These are phyloP conservation scores for Microdochium nivale DNA, from an alignment of 2,329 filamentous ascomycete species.

Conservation along the genomic window DNA sequence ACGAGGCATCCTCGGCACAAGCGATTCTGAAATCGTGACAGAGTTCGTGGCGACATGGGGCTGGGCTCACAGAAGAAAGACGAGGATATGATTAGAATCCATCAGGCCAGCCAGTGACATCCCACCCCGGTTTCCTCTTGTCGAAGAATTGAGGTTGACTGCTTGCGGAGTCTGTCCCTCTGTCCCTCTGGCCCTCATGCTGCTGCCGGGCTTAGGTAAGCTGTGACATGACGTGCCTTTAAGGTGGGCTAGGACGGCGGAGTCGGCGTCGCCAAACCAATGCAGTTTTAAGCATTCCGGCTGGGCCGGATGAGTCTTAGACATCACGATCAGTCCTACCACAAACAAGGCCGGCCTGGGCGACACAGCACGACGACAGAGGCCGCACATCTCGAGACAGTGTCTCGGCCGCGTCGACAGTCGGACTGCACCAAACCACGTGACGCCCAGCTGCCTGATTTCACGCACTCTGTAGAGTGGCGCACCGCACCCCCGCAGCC, in stretches of 20 bases:
- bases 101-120: too few species aligned
- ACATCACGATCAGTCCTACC: not conserved
- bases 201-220: not conserved
- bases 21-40: too few species aligned
- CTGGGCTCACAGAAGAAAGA: not conserved
- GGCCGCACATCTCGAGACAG: not conserved
- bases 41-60: not conserved
- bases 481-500: not conserved
- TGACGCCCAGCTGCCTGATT: not conserved
- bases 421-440: too few species aligned
- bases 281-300: too few species aligned
- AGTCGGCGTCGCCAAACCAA: not conserved
- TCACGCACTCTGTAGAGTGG: not conserved
- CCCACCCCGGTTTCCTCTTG: too few species aligned
- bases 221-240: not conserved
- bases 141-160: not conserved
- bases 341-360: not conserved
- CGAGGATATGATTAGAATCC: too few species aligned
- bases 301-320: not conserved
- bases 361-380: not conserved
- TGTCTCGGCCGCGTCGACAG: not conserved
- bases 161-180: not conserved
- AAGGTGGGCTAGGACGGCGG: not conserved
- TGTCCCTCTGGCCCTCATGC: too few species aligned
- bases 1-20: too few species aligned